These are phyloP conservation scores for Plasmodium coatneyi DNA, from an alignment of 169 alveolate species.

Conservation along the genomic window DNA sequence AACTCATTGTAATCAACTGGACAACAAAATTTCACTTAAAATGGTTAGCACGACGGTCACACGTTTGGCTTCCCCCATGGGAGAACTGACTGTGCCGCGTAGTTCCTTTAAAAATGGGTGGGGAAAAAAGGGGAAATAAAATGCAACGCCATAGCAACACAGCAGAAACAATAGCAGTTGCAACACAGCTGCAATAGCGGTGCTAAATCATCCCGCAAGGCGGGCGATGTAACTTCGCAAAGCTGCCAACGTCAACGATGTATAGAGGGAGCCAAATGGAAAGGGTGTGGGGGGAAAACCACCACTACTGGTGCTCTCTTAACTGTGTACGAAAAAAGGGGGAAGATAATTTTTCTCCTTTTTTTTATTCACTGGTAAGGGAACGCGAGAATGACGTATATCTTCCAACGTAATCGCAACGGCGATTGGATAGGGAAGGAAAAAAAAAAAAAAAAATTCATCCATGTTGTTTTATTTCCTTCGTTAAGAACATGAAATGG, in stretches of 20 bases:
- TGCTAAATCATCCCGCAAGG: neutral
- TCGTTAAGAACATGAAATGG: neutral
- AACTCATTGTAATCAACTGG: neutral
- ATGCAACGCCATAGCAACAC: neutral
- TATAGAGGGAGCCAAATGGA: neutral
- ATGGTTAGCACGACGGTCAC: neutral
- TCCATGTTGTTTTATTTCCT: neutral
- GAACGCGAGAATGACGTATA: neutral
- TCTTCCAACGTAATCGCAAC: neutral
- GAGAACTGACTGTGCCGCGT: neutral
- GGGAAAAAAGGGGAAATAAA: neutral
- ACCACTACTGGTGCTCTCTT: neutral
- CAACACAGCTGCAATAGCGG: neutral
- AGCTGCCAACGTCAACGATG: neutral
- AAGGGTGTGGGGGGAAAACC: neutral
- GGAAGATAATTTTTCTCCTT: neutral
- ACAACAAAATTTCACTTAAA: neutral
- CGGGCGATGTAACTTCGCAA: neutral
- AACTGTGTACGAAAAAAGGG: neutral
- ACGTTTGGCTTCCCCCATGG: neutral
- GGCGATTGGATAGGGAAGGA: neutral
- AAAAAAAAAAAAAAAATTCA: no score
- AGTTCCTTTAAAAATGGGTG: neutral
- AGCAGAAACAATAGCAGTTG: neutral
- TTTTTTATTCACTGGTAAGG: neutral